Evolutionary conservation across 139 green algal species (phyloP), one percentile per base, ranked within the genome.

Genomic region (Chlorella sp.): DNA sequence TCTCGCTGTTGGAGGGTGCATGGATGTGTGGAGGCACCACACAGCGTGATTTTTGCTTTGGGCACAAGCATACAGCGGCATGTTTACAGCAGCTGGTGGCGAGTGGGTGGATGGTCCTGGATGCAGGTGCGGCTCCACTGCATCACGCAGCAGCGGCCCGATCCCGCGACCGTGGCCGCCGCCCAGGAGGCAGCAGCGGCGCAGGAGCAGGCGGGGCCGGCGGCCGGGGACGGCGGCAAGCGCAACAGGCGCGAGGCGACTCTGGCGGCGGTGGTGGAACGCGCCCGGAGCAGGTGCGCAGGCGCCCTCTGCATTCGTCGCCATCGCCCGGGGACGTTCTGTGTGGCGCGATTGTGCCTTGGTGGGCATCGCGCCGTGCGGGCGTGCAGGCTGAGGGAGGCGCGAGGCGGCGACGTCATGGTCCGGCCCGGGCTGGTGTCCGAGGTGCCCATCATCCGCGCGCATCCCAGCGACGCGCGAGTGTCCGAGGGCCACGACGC

Each of bases 251-350:
- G 65, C 23, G 66, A 80, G 60, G 62, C 80, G 29, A 80, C 55
- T 24, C 51, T 86, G 62, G 74, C 74, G 26, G 67, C 80, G 35
- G 80, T 89, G 68, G 80, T 89, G 67, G 81, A 82, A 66, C 59
- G 84, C 3, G 83, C 83, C 4, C 73, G 77, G 14, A 65, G 3
- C 42, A 77, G 72, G 72, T 77, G 36, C 51, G 42, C 10, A 24
- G n/a, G n/a, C n/a, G n/a, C n/a, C n/a, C n/a, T n/a, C n/a, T n/a
- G n/a, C n/a, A n/a, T n/a, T n/a, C n/a, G n/a, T n/a, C n/a, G n/a
- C n/a, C n/a, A n/a, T n/a, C n/a, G n/a, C n/a, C n/a, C n/a, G n/a
- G n/a, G n/a, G n/a, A n/a, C n/a, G n/a, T n/a, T n/a, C n/a, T n/a
- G n/a, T n/a, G n/a, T n/a, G n/a, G n/a, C n/a, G n/a, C n/a, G n/a